These are phyloP conservation scores for Pichia sp. DNA, from an alignment of 1,139 yeast genomes.

Conservation along the genomic window DNA sequence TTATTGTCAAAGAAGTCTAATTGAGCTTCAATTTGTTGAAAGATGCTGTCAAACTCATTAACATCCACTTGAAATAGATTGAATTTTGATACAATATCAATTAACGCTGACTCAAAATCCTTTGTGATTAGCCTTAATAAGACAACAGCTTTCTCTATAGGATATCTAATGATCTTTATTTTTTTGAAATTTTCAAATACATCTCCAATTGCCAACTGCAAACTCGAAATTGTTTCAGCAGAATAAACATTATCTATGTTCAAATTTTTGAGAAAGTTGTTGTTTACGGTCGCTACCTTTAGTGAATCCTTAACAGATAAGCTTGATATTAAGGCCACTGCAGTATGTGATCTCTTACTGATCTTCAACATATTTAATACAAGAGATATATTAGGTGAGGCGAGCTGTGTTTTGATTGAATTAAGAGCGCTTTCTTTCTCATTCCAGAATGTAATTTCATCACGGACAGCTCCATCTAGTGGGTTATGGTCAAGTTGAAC, in stretches of 20 bases:
- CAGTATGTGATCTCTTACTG: slow-evolving; percentile 77
- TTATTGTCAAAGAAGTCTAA: slow-evolving; percentile 47
- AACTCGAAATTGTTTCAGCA: slow-evolving; percentile 43
- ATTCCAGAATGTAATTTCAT: slow-evolving; percentile 78
- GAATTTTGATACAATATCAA: slow-evolving; percentile 26
- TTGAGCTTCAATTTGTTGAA: slow-evolving; percentile 31
- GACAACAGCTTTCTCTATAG: slow-evolving; percentile 58
- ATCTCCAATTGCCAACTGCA: slow-evolving; percentile 35
- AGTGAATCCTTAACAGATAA: slow-evolving; percentile 62
- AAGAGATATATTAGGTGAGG: slow-evolving; percentile 49
- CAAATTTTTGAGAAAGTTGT: slow-evolving; percentile 62
- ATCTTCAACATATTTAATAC: slow-evolving; percentile 60
- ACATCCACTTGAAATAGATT: slow-evolving; percentile 37
- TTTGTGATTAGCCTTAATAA: slow-evolving; percentile 59
- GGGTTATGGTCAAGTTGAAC: slow-evolving; percentile 53
- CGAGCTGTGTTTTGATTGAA: slow-evolving; percentile 56
- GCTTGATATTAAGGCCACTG: slow-evolving; percentile 68
- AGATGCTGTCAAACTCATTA: slow-evolving; percentile 33
- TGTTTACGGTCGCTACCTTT: slow-evolving; percentile 49
- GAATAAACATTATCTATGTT: slow-evolving; percentile 58
- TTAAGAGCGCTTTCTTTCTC: slow-evolving; percentile 62
- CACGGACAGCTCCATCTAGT: slow-evolving; percentile 54
- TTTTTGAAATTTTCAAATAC: slow-evolving; percentile 64
- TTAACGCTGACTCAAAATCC: slow-evolving; percentile 39
- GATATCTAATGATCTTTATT: slow-evolving; percentile 58